Evolutionary conservation across 225 moss, liverwort and hornwort species (phyloP).

Genomic region (Sphagnum tenellum): DNA sequence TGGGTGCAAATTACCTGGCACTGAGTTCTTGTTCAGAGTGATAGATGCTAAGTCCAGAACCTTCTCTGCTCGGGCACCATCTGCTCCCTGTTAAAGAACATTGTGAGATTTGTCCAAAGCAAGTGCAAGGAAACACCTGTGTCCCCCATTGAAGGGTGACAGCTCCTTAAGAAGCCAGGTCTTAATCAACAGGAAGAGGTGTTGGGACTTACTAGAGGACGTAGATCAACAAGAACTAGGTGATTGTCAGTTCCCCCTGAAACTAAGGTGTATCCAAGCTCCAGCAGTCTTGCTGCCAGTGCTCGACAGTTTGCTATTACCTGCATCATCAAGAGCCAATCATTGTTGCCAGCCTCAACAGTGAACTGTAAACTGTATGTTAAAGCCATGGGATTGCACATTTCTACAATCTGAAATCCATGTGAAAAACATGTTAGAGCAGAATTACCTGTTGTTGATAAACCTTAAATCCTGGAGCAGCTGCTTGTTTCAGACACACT

Average conservation of each 20-base stretch:
- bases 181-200: neutral
- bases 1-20: slow-evolving; percentile 40
- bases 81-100: slow-evolving; percentile 40
- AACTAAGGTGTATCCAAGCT: slow-evolving; percentile 76
- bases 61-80: slow-evolving; percentile 76
- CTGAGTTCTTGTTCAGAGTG: slow-evolving; percentile 87
- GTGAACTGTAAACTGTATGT: too few relatives aligned
- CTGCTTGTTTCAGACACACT: slow-evolving; percentile 75
- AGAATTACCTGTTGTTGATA: slow-evolving; percentile 63
- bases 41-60: slow-evolving; percentile 76
- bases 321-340: slow-evolving; percentile 12
- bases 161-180: neutral
- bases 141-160: too few relatives aligned
- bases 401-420: neutral
- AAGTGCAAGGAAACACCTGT: too few relatives aligned
- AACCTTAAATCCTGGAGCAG: slow-evolving; percentile 44
- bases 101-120: too few relatives aligned
- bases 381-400: neutral
- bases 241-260: slow-evolving; percentile 91
- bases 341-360: too few relatives aligned
- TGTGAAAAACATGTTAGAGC: neutral
- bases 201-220: slow-evolving; percentile 41
- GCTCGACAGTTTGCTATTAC: slow-evolving; percentile 67
- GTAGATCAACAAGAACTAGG: slow-evolving; percentile 80
- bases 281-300: slow-evolving; percentile 60